Conservation (phyloP, 305 asterid species). For the Salvia sclarea region DNA sequence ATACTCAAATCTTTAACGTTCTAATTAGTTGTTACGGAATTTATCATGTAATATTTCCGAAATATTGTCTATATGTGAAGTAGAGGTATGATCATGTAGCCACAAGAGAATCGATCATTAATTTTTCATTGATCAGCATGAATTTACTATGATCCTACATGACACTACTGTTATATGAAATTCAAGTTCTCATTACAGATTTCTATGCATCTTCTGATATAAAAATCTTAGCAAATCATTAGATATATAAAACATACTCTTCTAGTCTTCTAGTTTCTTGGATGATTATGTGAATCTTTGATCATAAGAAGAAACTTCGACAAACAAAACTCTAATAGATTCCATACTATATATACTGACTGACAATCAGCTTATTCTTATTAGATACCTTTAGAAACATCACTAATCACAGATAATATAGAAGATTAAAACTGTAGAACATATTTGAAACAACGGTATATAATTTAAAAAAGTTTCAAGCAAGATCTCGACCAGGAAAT, state of each 20-base stretch:
- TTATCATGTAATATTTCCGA: conserved; percentile 14
- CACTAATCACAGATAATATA: conserved; percentile 5
- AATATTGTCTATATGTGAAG: background rate
- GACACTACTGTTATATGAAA: background rate
- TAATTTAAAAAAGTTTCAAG: background rate
- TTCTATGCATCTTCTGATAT: background rate
- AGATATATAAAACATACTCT: background rate
- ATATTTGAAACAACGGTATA: conserved; percentile 17
- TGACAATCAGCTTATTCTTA: background rate
- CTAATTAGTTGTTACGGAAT: too few relatives aligned
- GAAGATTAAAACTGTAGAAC: background rate
- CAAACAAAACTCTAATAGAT: background rate
- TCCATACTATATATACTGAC: background rate
- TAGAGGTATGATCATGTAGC: background rate
- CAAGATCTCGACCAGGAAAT: background rate
- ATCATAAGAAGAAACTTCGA: conserved; percentile 12
- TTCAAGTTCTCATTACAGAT: conserved; percentile 17
- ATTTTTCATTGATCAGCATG: background rate
- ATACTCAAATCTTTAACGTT: too few relatives aligned
- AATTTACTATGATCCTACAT: conserved; percentile 19
- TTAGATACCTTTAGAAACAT: background rate
- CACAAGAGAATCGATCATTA: background rate
- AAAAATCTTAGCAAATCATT: background rate
- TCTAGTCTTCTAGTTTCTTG: background rate
- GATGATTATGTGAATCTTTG: background rate